Conservation (phyloP, 495 filamentous ascomycete species). For the Hypoxylon intermedium region DNA sequence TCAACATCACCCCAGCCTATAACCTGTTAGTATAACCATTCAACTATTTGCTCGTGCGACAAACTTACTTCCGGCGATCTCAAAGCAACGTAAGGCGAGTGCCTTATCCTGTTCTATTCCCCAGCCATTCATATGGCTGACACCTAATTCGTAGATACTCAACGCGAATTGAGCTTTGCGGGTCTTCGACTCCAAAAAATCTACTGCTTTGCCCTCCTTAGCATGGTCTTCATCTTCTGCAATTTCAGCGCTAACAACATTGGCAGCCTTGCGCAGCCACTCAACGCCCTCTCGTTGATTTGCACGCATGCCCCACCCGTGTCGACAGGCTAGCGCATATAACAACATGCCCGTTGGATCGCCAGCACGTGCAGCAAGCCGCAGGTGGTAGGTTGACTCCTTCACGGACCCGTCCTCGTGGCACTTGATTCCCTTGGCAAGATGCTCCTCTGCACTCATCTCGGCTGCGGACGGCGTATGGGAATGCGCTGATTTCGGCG, state of each 20-base stretch:
- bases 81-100: slow-evolving; percentile 89
- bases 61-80: slow-evolving; percentile 83
- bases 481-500: slow-evolving; percentile 61
- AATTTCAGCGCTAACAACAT: slow-evolving; percentile 81
- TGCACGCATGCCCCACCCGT: slow-evolving; percentile 96
- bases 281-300: slow-evolving; percentile 87
- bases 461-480: slow-evolving; percentile 58
- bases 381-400: slow-evolving; percentile 94
- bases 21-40: slow-evolving; percentile 29
- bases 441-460: slow-evolving; percentile 82
- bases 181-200: slow-evolving; percentile 73
- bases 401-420: slow-evolving; percentile 85
- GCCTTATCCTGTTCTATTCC: slow-evolving; percentile 91
- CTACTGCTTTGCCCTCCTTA: slow-evolving; percentile 68
- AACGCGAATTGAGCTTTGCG: slow-evolving; percentile 91
- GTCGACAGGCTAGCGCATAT: slow-evolving; percentile 94
- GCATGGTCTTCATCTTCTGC: slow-evolving; percentile 74
- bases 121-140: slow-evolving; percentile 99
- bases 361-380: slow-evolving; percentile 82
- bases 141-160: slow-evolving; percentile 92
- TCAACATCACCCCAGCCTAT: slow-evolving; percentile 93
- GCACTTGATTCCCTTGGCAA: slow-evolving; percentile 82
- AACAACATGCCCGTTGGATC: slow-evolving; percentile 94
- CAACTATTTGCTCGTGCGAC: background rate
- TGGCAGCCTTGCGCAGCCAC: slow-evolving; percentile 89